Conservation (phyloP, 345 rosid genomes). For the rapeseed (Brassica napus) region Da-Ae NC_063445.1:26350001-26350500, state of each 20-base stretch:
- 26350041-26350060: background rate
- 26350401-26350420: background rate
- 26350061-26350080: background rate
- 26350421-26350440: background rate
- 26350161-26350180: no score
- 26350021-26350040: background rate
- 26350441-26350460: background rate
- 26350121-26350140: background rate
- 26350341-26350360: no score
- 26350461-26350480: background rate
- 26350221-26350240: no score
- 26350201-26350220: no score
- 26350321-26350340: no score
- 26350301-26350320: no score
- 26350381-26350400: background rate
- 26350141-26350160: no score
- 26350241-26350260: no score
- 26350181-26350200: no score
- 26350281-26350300: no score
- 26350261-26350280: no score
- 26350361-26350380: no score
- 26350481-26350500: conserved; percentile 5
- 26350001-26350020: background rate
- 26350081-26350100: background rate
- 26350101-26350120: background rate